Evolutionary conservation across 108 stramenopile species (phyloP), one percentile per base, ranked within the genome.

Genomic region (Skeletonema menzelii): DNA sequence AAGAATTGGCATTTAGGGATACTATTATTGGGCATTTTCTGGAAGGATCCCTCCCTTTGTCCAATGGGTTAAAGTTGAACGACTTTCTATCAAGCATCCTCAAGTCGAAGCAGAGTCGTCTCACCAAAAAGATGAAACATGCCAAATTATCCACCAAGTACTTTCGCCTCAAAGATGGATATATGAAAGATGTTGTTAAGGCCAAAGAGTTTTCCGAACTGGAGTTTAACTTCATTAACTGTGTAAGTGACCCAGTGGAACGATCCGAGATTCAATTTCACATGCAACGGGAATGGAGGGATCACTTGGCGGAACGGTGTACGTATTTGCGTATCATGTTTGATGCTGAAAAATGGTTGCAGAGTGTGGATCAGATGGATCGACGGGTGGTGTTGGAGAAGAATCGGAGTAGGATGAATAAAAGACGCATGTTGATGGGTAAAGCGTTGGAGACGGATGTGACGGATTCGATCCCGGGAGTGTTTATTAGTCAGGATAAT

Each of bases 61-160:
- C 63, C 7, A 82, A 90, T 24, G 94, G 92, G 13, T 63, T 88
- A 49, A 95, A 95, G 77, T 70, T 95, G 20, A 95, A 95, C 76
- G 94, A 95, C 26, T 95, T 95, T 69, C 65, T 95, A 14, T 77
- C 77, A 17, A 82, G 62, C 67, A 95, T 95, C 84, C 82, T 95
- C 55, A 93, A 91, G 59, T 91, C 91, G 26, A 95, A 95, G 73
- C 94, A 95, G 49, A 90, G 88, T 58, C 88, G 94, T 19, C 85
- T 95, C 22, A 90, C 94, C 47, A 95, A 95, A 76, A 95, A 95
- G 79, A 95, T 95, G 94, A 95, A 95, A 63, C 90, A 95, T 35
- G 91, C 92, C 31, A 90, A 87, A 66, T 78, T 95, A 11, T 88
- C 87, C 59, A 75, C 88, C 62, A 91, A 80, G 57, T 79, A 78